Conservation (phyloP, 805 yeast genomes). For the Saturnispora hagleri region DNA sequence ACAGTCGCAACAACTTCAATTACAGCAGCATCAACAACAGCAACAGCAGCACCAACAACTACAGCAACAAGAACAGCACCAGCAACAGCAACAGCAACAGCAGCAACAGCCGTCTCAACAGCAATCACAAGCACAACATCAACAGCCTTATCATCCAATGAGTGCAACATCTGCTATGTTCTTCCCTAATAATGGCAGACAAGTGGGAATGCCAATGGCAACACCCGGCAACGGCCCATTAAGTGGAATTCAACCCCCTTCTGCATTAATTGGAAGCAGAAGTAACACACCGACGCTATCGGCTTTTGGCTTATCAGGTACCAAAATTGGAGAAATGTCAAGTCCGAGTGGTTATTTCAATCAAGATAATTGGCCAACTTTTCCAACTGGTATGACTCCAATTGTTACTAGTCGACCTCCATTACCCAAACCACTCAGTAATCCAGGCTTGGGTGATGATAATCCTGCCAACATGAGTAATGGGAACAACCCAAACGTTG, state of each 20-base stretch:
- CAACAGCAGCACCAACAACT: constrained; percentile 15
- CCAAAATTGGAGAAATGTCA: neutral
- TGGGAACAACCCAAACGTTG: neutral
- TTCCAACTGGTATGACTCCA: constrained; percentile 23
- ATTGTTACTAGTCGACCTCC: neutral
- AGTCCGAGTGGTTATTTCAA: constrained; percentile 64
- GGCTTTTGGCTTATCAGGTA: constrained; percentile 30
- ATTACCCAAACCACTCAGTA: neutral
- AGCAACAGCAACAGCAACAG: constrained; percentile 17
- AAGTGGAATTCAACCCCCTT: constrained; percentile 1
- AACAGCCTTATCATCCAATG: constrained; percentile 7
- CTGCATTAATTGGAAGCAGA: neutral
- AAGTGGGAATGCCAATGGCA: neutral
- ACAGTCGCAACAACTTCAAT: neutral
- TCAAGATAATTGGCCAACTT: constrained; percentile 38
- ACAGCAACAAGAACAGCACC: too few relatives aligned
- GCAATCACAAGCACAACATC: constrained; percentile 11
- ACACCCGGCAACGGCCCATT: constrained; percentile 1
- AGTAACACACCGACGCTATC: constrained; percentile 55
- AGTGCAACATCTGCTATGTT: constrained; percentile 14
- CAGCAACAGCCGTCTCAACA: constrained; percentile 17
- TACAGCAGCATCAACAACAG: neutral
- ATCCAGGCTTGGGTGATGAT: neutral
- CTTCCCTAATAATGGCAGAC: constrained; percentile 2
- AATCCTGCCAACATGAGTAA: neutral